Percentiles rank a stretch among this genome's conserved stretches.
Conservation (phyloP, 768 basidiomycete species). For the Pisolithus orientalis region DNA sequence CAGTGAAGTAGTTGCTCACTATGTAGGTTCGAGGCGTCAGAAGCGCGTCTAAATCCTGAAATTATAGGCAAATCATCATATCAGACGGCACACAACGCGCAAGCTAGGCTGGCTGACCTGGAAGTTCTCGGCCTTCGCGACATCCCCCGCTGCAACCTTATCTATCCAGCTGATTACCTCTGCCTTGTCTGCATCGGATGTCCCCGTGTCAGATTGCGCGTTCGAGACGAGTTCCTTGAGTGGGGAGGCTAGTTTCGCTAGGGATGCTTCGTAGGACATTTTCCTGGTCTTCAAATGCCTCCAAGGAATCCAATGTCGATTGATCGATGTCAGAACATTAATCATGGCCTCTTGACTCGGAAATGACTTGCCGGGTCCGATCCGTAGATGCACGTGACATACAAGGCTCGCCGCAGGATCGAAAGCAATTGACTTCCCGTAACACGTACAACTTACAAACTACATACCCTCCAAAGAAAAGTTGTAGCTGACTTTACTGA, state of each 20-base stretch:
- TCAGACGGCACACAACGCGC: not conserved
- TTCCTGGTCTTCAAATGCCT: slow-evolving; percentile 12
- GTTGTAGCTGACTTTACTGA: slow-evolving; percentile 67
- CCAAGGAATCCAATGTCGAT: slow-evolving; percentile 21
- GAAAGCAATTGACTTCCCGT: not conserved
- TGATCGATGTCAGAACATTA: slow-evolving; percentile 10
- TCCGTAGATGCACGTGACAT: slow-evolving; percentile 23
- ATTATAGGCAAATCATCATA: not conserved
- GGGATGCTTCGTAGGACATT: slow-evolving; percentile 51
- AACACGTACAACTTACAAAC: not conserved
- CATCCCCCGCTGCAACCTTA: slow-evolving; percentile 46
- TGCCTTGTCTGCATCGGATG: slow-evolving; percentile 52
- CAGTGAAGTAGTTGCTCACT: slow-evolving; percentile 78
- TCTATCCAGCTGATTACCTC: slow-evolving; percentile 70
- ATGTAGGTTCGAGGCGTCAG: slow-evolving; percentile 79
- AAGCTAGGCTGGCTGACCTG: slow-evolving; percentile 35
- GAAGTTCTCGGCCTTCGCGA: slow-evolving; percentile 40
- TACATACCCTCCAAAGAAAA: slow-evolving; percentile 42
- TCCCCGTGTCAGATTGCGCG: slow-evolving; percentile 38
- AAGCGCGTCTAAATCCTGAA: slow-evolving; percentile 63
- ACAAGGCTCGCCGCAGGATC: not conserved
- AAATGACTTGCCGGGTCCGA: not conserved
- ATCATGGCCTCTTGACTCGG: slow-evolving; percentile 7
- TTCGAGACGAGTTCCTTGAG: slow-evolving; percentile 51
- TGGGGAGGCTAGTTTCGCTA: slow-evolving; percentile 40